phyloP scores from a whole-genome alignment of 2,329 filamentous ascomycete species.

The Monilinia fructicola region DNA sequence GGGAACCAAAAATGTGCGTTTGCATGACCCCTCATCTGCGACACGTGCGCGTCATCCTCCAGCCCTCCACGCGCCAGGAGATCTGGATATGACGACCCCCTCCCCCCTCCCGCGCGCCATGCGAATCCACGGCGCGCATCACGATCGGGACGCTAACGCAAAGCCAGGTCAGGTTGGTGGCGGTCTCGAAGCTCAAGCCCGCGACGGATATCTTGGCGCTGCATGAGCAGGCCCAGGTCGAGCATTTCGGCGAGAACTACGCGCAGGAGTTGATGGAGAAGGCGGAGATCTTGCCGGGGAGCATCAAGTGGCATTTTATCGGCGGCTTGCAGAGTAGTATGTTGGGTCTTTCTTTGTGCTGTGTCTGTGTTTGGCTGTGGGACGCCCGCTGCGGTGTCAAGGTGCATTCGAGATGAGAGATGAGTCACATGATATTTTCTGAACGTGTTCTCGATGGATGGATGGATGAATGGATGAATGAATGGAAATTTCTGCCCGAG shows the following conservation, averaged over 20 bases:
- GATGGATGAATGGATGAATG: too few species aligned
- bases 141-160: constrained; percentile 26
- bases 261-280: constrained; percentile 87
- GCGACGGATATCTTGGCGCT: constrained; percentile 86
- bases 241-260: constrained; percentile 97
- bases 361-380: too few species aligned
- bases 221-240: constrained; percentile 59
- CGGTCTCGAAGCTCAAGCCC: constrained; percentile 95
- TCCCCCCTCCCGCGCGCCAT: too few species aligned
- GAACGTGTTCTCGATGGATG: background rate
- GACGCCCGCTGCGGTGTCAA: background rate
- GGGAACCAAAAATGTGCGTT: constrained; percentile 54
- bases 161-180: constrained; percentile 75
- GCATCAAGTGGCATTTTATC: constrained; percentile 94
- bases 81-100: too few species aligned
- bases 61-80: background rate
- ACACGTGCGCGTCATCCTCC: background rate
- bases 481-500: background rate
- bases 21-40: constrained; percentile 12
- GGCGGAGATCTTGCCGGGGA: constrained; percentile 70
- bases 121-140: background rate
- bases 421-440: constrained; percentile 12
- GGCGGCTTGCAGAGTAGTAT: constrained; percentile 79
- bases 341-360: constrained; percentile 29
- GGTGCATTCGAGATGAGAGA: background rate